Evolutionary conservation across 2,329 filamentous ascomycete species (phyloP).

Genomic region (Pyricularia sp.): DNA sequence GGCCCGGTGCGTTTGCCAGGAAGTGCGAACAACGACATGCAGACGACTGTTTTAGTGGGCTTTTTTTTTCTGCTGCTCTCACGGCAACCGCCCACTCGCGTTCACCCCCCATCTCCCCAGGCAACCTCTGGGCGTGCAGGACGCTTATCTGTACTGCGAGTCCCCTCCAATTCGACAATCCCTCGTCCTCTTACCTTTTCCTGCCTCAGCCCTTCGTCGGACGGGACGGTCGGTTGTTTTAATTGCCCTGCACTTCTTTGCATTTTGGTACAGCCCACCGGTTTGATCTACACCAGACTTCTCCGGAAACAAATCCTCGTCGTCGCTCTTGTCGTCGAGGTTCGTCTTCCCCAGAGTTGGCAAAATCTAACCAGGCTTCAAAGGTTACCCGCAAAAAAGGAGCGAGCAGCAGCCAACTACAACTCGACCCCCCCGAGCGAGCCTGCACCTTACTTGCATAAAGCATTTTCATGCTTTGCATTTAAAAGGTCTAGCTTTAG

Average conservation of each 20-base stretch:
- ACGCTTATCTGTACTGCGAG: slow-evolving; percentile 3
- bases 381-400: not conserved
- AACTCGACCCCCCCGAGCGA: no score
- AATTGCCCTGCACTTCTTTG: not conserved
- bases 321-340: not conserved
- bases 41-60: not conserved
- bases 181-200: not conserved
- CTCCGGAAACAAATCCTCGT: not conserved
- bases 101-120: slow-evolving; percentile 10
- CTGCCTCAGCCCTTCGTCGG: slow-evolving; percentile 6
- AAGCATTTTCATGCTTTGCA: not conserved
- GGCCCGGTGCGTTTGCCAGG: not conserved
- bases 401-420: not conserved
- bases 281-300: slow-evolving; percentile 1
- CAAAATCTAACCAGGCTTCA: not conserved
- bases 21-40: not conserved
- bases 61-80: not conserved
- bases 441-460: slow-evolving; percentile 1
- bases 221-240: slow-evolving; percentile 5
- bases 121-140: slow-evolving; percentile 9
- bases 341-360: not conserved
- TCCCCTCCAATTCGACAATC: slow-evolving; percentile 3
- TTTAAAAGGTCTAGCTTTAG: not conserved
- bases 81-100: not conserved
- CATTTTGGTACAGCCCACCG: slow-evolving; percentile 1